Evolutionary conservation across 2,329 filamentous ascomycete genomes (phyloP), one percentile per base, ranked within the genome.

Genomic region (Zymoseptoria pseudotritici): DNA sequence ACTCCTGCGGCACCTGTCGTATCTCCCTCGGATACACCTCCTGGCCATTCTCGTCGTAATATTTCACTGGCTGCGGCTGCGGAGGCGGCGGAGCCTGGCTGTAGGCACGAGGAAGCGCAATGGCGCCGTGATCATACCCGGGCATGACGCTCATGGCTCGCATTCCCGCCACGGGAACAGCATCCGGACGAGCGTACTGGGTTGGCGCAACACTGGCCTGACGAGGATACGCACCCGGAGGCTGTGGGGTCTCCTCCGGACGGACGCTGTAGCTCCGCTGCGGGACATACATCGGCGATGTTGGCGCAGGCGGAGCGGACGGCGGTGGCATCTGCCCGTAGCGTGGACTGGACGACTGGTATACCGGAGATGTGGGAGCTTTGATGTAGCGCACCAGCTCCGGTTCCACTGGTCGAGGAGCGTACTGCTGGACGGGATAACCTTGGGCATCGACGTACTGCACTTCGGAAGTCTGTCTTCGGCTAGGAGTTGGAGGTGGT

Each of bases 241-340:
- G 36, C 11, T 54, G 19, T 58, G 61, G 82, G 62, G 87, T 83
- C 10, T 86, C 86, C 21, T 89, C 75, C 51, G 76, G 78, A 17
- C 76, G 69, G 22, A 70, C 68, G 58, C 71, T 72, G 56, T 72
- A 72, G 36, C 67, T 65, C 54, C 70, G 56, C 10, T 61, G 53
- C 3, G 67, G 63, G 36, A 59, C 64, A 49, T 68, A 69, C 8
- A 66, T 62, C 22, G 67, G 67, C 11, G 66, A 68, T 7, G 66
- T 67, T 21, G 55, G 62, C n/a, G 77, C 72, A n/a, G 63, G 54
- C n/a, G 58, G 58, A 19, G 63, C 50, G 49, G 64, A 58, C 20
- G 63, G 61, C 50, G 65, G 61, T 22, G 63, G 58, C 63, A 65
- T 65, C 19, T 53, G 21, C 20, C 65, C 65, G 51, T 66, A 66